These are phyloP conservation scores for Penicillium crystallinum DNA, from an alignment of 495 filamentous ascomycete genomes.

Conservation along the genomic window DNA sequence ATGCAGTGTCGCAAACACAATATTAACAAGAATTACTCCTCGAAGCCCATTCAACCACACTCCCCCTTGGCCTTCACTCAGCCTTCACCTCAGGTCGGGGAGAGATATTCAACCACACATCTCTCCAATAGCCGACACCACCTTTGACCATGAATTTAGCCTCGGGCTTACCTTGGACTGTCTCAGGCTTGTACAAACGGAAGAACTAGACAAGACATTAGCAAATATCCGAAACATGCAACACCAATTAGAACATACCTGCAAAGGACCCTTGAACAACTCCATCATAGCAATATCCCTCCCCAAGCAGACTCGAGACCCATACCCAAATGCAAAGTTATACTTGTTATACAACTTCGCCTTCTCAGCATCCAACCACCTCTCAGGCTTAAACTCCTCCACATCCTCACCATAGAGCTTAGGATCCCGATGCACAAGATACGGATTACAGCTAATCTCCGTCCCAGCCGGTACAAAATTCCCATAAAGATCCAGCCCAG, in stretches of 20 bases:
- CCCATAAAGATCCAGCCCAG: conserved; percentile 50
- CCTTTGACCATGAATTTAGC: conserved; percentile 42
- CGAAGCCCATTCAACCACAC: not conserved
- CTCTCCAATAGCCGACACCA: conserved; percentile 44
- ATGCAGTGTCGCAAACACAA: not conserved
- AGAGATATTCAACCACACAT: conserved; percentile 43
- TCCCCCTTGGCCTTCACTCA: not conserved
- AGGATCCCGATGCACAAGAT: conserved; percentile 46
- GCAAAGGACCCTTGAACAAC: conserved; percentile 48
- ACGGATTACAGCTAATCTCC: conserved; percentile 52
- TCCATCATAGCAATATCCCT: conserved; percentile 53
- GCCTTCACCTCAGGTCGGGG: conserved; percentile 17
- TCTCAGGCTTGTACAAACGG: conserved; percentile 29
- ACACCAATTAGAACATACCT: conserved; percentile 30
- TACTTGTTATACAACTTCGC: conserved; percentile 47
- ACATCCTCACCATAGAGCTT: conserved; percentile 48
- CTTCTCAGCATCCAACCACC: conserved; percentile 42
- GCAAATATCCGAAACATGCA: not conserved
- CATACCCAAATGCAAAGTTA: conserved; percentile 51
- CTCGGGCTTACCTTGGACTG: conserved; percentile 29
- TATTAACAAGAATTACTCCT: not conserved
- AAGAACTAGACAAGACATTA: conserved; percentile 28
- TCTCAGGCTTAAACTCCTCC: conserved; percentile 26
- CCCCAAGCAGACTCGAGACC: conserved; percentile 49
- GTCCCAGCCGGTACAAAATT: conserved; percentile 52